Evolutionary conservation across 1,284 basidiomycete genomes (phyloP).

Genomic region (Agaricales sp.): DNA sequence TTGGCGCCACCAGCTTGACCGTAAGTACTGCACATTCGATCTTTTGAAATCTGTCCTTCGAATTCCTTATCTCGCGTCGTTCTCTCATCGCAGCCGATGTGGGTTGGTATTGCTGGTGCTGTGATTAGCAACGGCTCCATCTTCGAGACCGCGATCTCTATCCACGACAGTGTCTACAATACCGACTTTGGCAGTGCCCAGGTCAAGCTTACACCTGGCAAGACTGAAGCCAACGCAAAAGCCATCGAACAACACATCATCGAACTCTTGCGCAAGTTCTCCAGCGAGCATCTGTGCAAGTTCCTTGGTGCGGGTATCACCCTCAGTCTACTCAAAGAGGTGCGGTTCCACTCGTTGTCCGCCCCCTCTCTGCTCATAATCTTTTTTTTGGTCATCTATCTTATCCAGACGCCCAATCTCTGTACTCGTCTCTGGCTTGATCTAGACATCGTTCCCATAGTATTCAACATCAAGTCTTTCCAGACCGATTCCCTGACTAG

Average conservation of each 20-base stretch:
- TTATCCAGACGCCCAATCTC: slow-evolving; percentile 51
- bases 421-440: slow-evolving; percentile 72
- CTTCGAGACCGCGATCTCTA: slow-evolving; percentile 62
- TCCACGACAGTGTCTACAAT: slow-evolving; percentile 74
- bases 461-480: slow-evolving; percentile 75
- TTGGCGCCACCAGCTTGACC: slow-evolving; percentile 46
- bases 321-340: slow-evolving; percentile 35
- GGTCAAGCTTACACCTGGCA: slow-evolving; percentile 37
- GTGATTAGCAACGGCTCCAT: slow-evolving; percentile 44
- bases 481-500: slow-evolving; percentile 67
- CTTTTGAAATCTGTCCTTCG: slow-evolving; percentile 2
- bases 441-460: slow-evolving; percentile 67
- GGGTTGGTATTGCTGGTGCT: slow-evolving; percentile 65
- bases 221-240: slow-evolving; percentile 39
- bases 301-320: slow-evolving; percentile 62
- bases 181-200: slow-evolving; percentile 56
- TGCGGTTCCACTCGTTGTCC: slow-evolving; percentile 26
- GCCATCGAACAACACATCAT: slow-evolving; percentile 54
- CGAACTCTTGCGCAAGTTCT: slow-evolving; percentile 55
- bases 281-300: slow-evolving; percentile 67
- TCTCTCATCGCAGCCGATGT: slow-evolving; percentile 54
- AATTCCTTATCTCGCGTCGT: slow-evolving; percentile 1
- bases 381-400: slow-evolving; percentile 10
- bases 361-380: slow-evolving; percentile 25
- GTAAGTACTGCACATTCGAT: slow-evolving; percentile 29